Base-by-base conservation (phyloP, 1,139 yeast genomes). In the Meyerozyma smithsonii region DNA sequence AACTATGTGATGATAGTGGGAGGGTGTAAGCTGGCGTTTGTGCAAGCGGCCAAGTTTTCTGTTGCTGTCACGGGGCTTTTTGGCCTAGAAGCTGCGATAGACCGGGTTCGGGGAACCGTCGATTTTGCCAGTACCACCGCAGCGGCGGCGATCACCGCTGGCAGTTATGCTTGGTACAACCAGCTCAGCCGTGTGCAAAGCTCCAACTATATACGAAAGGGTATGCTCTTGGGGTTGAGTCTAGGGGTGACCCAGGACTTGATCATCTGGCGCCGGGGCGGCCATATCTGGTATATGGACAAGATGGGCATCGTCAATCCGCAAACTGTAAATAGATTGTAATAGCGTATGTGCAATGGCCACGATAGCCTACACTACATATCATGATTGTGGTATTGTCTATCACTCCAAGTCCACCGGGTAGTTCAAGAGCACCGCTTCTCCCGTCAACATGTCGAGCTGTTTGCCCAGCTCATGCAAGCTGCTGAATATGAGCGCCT, bases 391-490 rank as follows among this genome's bases (percentile, higher is more conserved):
- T 12, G 8, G 16, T 3, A 3, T 21, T 21, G 3, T 80, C 5
- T 78, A 76, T 39, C 84, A 95, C 51, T 88, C 96, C 37, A 89
- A 66, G 49, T 88, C 96, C 5, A 89, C 67, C 0, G 97, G 96
- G 54, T 84, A 92, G 46, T 80, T 82, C 50, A 90, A 66, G 33
- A 92, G 74, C 37, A 89, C 94, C 0, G 97, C 98, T 34, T 89
- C 77, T 38, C 98, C 98, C 0, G 96, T 87, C 47, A 92, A 72
- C 51, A 85, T 90, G 56, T 88, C 87, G 43, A 92, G 66, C 59
- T 92, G 97, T 46, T 81, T 84, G 8, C 98, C 98, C 4, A 92
- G 77, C 45, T 85, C 94, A 56, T 92, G 97, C 53, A 89, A 63
- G 48, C 95, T 83, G 28, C 96, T 86, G 51, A 90, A 86, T 1